A percentile compares a stretch with the other conserved stretches of the same genome.
phyloP scores from a whole-genome alignment of 352 stramenopile species.

The Pythium apleroticum region DNA sequence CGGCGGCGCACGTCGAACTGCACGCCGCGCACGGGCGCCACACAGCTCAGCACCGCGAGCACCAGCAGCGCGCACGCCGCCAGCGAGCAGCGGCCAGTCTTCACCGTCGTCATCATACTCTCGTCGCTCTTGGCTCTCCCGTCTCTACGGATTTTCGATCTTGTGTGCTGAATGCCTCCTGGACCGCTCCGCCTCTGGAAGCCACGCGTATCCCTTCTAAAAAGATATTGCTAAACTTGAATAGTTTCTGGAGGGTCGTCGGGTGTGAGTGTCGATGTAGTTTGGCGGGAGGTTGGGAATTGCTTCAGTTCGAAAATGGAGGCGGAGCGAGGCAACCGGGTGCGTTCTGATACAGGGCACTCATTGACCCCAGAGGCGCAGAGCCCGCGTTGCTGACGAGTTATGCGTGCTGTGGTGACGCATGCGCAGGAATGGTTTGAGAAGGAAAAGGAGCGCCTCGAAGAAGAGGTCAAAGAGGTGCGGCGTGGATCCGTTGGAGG shows the following conservation, averaged over 20 bases:
- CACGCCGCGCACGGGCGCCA: constrained; percentile 38
- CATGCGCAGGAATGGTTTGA: constrained; percentile 56
- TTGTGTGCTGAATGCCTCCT: constrained; percentile 9
- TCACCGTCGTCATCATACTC: constrained; percentile 22
- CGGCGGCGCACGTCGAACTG: constrained; percentile 76
- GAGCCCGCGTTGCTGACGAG: neutral
- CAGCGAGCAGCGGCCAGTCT: constrained; percentile 12
- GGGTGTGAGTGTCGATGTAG: neutral
- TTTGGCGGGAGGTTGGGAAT: constrained; percentile 2
- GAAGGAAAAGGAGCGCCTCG: constrained; percentile 63
- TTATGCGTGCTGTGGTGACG: neutral
- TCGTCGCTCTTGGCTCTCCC: constrained; percentile 3
- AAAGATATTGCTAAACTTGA: neutral
- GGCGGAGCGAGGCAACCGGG: constrained; percentile 18
- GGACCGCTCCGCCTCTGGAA: neutral
- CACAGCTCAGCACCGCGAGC: constrained; percentile 21
- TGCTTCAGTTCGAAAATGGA: constrained; percentile 21
- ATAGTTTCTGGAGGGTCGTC: neutral
- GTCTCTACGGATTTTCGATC: constrained; percentile 6
- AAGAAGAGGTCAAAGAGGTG: constrained; percentile 76
- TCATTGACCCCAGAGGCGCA: neutral
- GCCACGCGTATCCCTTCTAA: constrained; percentile 19
- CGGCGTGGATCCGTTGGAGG: neutral
- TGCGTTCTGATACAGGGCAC: neutral
- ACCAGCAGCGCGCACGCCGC: constrained; percentile 30